Evolutionary conservation across 352 stramenopile species (phyloP).

Genomic region (Peronosclerospora sorghi): DNA sequence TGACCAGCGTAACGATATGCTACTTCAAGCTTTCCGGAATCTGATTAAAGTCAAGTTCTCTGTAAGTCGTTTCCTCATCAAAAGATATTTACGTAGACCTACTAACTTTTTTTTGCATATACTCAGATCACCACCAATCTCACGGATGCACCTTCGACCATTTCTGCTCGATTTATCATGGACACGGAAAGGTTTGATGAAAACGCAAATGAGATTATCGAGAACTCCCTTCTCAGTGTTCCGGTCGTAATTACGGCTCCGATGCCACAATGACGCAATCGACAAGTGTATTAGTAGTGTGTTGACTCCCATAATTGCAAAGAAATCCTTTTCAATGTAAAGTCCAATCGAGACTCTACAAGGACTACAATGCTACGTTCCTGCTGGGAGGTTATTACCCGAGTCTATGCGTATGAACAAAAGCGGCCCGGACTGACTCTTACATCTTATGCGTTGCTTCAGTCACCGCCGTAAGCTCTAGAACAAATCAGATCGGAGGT

Average conservation of each 20-base stretch:
- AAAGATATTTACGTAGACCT: neutral
- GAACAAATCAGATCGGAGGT: no score
- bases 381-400: no score
- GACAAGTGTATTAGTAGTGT: no score
- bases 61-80: constrained; percentile 9
- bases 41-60: constrained; percentile 43
- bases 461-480: no score
- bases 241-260: constrained; percentile 37
- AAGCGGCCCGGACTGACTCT: no score
- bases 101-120: constrained; percentile 1
- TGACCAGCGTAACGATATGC: constrained; percentile 32
- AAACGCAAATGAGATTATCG: constrained; percentile 39
- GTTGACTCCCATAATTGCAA: no score
- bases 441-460: no score
- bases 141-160: neutral
- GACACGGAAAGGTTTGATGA: constrained; percentile 63
- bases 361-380: no score
- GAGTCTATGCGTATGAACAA: no score
- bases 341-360: no score
- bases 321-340: no score
- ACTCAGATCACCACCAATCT: constrained; percentile 12
- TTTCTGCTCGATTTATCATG: constrained; percentile 40
- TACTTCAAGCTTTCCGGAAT: constrained; percentile 39
- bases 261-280: constrained; percentile 12
- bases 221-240: constrained; percentile 41